These are phyloP conservation scores for Berkeleyomyces rouxiae DNA, from an alignment of 2,329 filamentous ascomycete genomes.

Conservation along the genomic window DNA sequence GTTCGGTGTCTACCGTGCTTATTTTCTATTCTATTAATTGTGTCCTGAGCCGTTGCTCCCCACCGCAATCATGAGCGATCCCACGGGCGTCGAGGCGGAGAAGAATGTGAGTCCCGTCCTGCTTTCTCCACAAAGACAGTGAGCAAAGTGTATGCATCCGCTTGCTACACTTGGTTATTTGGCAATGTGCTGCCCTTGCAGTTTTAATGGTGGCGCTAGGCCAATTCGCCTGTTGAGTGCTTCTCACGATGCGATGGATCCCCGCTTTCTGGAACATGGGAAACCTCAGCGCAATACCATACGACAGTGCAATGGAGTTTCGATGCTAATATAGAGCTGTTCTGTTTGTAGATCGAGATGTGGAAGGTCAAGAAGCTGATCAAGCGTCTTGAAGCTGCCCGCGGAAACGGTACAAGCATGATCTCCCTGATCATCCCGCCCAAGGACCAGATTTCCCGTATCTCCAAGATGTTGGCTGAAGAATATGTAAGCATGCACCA, in stretches of 20 bases:
- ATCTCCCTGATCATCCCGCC: slow-evolving; percentile 98
- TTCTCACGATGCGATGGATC: neutral
- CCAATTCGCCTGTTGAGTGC: neutral
- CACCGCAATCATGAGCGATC: slow-evolving; percentile 60
- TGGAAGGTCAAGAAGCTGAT: slow-evolving; percentile 99
- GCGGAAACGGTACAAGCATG: slow-evolving; percentile 98
- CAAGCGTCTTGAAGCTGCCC: slow-evolving; percentile 90
- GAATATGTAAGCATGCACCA: slow-evolving; percentile 57
- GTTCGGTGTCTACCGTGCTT: neutral
- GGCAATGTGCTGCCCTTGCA: neutral
- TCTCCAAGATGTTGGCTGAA: slow-evolving; percentile 99
- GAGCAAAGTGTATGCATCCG: no score
- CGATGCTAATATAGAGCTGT: neutral
- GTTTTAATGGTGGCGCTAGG: no score
- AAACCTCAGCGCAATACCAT: neutral
- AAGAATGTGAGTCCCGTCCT: slow-evolving; percentile 54
- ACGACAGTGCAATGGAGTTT: neutral
- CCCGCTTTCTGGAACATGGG: neutral
- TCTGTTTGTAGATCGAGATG: slow-evolving; percentile 45
- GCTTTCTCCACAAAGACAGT: no score
- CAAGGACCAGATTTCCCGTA: slow-evolving; percentile 93
- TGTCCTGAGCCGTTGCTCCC: slow-evolving; percentile 15
- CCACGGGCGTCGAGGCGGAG: slow-evolving; percentile 82
- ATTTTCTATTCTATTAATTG: slow-evolving; percentile 11
- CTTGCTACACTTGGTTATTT: neutral